phyloP scores from a whole-genome alignment of 1,284 basidiomycete species.

The Irpex lacteus region DNA sequence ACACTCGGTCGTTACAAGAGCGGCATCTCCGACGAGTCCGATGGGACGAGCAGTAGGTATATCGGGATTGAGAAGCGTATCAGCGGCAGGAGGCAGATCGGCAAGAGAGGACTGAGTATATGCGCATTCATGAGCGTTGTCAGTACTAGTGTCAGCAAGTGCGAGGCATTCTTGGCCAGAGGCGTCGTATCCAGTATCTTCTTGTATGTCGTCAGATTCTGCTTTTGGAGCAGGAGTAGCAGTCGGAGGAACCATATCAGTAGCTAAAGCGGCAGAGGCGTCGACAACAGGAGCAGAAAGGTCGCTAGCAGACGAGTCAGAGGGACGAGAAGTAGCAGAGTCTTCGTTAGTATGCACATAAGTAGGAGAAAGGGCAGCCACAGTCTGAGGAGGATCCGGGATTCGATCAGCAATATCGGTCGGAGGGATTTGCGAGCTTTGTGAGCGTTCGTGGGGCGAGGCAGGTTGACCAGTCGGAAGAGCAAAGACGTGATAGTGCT shows the following conservation, averaged over 20 bases:
- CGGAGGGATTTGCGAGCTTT: too few relatives aligned
- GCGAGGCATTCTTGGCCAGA: background rate
- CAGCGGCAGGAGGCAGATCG: background rate
- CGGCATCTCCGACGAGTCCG: too few relatives aligned
- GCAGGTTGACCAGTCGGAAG: background rate
- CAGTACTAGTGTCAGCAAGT: background rate
- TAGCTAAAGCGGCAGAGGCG: background rate
- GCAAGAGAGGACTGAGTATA: background rate
- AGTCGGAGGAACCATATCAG: background rate
- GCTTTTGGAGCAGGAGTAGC: background rate
- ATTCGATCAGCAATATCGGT: too few relatives aligned
- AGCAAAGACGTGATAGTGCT: background rate
- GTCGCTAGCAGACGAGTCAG: background rate
- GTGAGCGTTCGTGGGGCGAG: background rate
- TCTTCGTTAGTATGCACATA: background rate
- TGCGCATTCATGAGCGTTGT: background rate
- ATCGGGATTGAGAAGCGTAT: too few relatives aligned
- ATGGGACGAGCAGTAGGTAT: too few relatives aligned
- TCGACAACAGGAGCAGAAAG: background rate
- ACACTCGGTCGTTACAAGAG: too few relatives aligned
- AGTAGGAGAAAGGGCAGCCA: background rate
- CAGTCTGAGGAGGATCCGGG: background rate
- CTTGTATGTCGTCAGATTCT: background rate
- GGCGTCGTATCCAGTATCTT: background rate
- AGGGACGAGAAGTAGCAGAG: background rate